Evolutionary conservation across 805 yeast genomes (phyloP).

Genomic region (Millerozyma miso): DNA sequence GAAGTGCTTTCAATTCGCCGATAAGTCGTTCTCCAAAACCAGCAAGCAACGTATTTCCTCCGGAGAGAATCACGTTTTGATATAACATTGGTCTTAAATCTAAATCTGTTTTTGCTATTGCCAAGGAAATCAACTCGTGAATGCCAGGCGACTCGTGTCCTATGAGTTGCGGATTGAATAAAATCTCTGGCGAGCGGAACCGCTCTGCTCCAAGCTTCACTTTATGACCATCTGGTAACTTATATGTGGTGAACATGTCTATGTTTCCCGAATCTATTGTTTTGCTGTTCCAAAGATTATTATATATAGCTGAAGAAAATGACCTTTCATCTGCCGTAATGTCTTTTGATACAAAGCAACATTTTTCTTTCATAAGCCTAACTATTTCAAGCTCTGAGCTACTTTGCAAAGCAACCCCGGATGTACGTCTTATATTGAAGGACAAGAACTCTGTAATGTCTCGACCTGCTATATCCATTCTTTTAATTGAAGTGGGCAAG

Average conservation of each 20-base stretch:
- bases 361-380: constrained; percentile 68
- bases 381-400: constrained; percentile 83
- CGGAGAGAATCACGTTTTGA: constrained; percentile 72
- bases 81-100: constrained; percentile 70
- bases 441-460: constrained; percentile 78
- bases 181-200: constrained; percentile 73
- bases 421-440: constrained; percentile 55
- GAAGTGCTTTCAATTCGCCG: constrained; percentile 47
- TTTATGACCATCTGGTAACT: constrained; percentile 80
- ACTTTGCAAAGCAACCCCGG: constrained; percentile 61
- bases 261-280: constrained; percentile 10
- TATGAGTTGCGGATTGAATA: constrained; percentile 72
- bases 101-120: constrained; percentile 68
- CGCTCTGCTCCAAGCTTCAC: constrained; percentile 63
- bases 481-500: constrained; percentile 62
- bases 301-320: constrained; percentile 21
- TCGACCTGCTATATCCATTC: constrained; percentile 82
- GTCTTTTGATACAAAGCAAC: constrained; percentile 62
- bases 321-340: constrained; percentile 52
- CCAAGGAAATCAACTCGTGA: constrained; percentile 57
- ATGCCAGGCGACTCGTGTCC: constrained; percentile 75
- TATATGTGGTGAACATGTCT: constrained; percentile 39
- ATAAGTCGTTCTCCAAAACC: constrained; percentile 82
- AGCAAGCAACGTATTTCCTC: constrained; percentile 73
- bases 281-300: constrained; percentile 11